phyloP scores from a whole-genome alignment of 805 yeast species.

The Metschnikowia lochheadii region DNA sequence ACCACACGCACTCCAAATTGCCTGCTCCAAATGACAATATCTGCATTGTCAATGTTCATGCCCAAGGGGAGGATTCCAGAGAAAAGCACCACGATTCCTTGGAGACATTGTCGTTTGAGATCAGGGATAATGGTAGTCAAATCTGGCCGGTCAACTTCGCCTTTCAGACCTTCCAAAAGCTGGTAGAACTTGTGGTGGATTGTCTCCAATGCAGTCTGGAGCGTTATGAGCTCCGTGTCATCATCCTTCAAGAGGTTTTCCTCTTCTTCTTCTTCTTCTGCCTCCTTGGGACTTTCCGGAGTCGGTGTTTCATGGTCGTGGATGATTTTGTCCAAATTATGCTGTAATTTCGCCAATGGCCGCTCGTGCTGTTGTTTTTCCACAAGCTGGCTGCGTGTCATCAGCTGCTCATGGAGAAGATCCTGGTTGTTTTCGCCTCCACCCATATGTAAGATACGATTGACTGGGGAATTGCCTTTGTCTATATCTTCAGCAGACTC shows the following conservation, averaged over 20 bases:
- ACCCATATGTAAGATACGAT: conserved; percentile 44
- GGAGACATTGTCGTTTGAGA: conserved; percentile 67
- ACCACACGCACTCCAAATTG: conserved; percentile 89
- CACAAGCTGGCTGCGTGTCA: conserved; percentile 62
- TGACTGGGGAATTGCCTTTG: conserved; percentile 38
- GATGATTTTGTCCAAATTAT: conserved; percentile 55
- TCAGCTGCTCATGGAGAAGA: conserved; percentile 52
- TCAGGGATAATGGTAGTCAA: conserved; percentile 66
- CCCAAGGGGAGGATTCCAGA: conserved; percentile 93
- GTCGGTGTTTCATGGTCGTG: conserved; percentile 27
- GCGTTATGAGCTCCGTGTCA: conserved; percentile 66
- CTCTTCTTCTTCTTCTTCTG: conserved; percentile 34
- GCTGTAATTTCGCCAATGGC: conserved; percentile 80
- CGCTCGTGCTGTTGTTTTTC: conserved; percentile 80
- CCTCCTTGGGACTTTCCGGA: conserved; percentile 22
- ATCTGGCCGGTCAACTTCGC: conserved; percentile 44
- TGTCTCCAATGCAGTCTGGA: conserved; percentile 56
- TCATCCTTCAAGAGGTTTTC: conserved; percentile 67
- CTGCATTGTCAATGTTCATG: conserved; percentile 64
- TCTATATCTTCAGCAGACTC: neutral
- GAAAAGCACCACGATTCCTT: conserved; percentile 67
- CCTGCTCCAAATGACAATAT: conserved; percentile 86
- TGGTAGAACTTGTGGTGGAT: conserved; percentile 67
- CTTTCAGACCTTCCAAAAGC: conserved; percentile 6
- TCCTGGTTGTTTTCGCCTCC: conserved; percentile 49